These are phyloP conservation scores for Lentinula sp. DNA, from an alignment of 768 basidiomycete genomes.

Conservation along the genomic window DNA sequence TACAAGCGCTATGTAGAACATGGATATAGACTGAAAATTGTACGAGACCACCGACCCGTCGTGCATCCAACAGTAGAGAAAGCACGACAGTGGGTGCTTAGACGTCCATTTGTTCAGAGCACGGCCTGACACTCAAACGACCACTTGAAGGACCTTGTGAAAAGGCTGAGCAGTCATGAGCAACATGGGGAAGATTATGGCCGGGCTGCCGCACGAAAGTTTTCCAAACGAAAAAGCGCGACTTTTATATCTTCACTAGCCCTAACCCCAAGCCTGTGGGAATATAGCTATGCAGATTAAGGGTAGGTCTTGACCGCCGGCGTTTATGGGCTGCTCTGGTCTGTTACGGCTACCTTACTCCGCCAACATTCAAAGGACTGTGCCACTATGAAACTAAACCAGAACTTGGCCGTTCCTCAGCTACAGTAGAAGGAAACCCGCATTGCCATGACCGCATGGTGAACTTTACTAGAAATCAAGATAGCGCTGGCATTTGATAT, in stretches of 20 bases:
- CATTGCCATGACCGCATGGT: neutral
- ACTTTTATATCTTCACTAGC: neutral
- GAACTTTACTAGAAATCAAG: neutral
- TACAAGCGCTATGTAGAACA: neutral
- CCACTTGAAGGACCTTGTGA: conserved; percentile 43
- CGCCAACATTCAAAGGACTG: neutral
- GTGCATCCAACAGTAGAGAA: conserved; percentile 34
- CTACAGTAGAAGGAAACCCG: neutral
- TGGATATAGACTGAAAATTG: conserved; percentile 17
- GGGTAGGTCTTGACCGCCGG: neutral
- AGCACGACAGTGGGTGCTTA: conserved; percentile 67
- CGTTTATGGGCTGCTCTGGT: neutral
- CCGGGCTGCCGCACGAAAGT: conserved; percentile 79
- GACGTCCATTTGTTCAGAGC: conserved; percentile 74
- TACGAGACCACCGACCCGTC: conserved; percentile 79
- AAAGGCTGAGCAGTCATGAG: conserved; percentile 60
- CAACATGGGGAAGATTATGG: conserved; percentile 77
- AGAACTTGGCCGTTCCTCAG: neutral
- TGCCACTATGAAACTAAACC: neutral
- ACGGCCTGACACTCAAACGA: conserved; percentile 89
- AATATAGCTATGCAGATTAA: neutral
- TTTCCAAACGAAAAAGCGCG: conserved; percentile 9
- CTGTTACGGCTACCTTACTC: neutral
- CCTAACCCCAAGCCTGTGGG: neutral
- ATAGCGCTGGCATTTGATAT: conserved; percentile 2